phyloP scores from a whole-genome alignment of 1,284 basidiomycete species.

The Microbotryum silenes-acaulis region DNA sequence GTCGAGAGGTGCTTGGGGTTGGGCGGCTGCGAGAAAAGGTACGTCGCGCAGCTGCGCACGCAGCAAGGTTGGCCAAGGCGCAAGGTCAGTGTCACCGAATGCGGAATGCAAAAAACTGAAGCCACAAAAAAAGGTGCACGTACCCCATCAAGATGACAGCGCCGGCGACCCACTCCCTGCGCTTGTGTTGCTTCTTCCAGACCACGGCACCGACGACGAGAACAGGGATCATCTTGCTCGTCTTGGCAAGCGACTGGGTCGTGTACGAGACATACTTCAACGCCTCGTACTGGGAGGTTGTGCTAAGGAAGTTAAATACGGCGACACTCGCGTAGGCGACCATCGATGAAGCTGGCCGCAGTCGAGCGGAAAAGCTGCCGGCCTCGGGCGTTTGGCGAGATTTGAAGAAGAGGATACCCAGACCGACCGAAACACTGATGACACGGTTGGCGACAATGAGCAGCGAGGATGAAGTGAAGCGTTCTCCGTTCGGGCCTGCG shows the following conservation, averaged over 20 bases:
- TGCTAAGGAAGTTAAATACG: conserved; percentile 31
- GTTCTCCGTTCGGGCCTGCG: conserved; percentile 22
- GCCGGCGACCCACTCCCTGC: conserved; percentile 31
- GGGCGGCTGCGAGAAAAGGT: conserved; percentile 30
- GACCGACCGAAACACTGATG: conserved; percentile 26
- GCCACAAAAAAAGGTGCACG: no score
- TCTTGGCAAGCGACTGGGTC: conserved; percentile 19
- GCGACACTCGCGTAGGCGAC: conserved; percentile 30
- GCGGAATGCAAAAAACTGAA: neutral
- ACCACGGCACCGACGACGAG: conserved; percentile 31
- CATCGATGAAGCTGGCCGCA: neutral
- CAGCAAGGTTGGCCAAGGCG: conserved; percentile 2
- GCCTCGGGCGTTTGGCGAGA: neutral
- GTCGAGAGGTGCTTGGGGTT: conserved; percentile 7
- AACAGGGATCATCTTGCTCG: conserved; percentile 35
- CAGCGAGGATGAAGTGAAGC: conserved; percentile 32
- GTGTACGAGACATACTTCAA: conserved; percentile 27
- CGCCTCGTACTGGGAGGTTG: conserved; percentile 34
- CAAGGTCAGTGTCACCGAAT: neutral
- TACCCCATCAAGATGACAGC: conserved; percentile 31
- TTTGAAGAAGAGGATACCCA: conserved; percentile 25
- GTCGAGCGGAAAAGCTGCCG: neutral
- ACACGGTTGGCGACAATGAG: conserved; percentile 33
- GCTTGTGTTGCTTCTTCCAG: conserved; percentile 30
- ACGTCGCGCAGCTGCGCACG: conserved; percentile 27